Conservation (phyloP, 1,139 yeast genomes). For the Lodderomyces oxycetoniae region DNA sequence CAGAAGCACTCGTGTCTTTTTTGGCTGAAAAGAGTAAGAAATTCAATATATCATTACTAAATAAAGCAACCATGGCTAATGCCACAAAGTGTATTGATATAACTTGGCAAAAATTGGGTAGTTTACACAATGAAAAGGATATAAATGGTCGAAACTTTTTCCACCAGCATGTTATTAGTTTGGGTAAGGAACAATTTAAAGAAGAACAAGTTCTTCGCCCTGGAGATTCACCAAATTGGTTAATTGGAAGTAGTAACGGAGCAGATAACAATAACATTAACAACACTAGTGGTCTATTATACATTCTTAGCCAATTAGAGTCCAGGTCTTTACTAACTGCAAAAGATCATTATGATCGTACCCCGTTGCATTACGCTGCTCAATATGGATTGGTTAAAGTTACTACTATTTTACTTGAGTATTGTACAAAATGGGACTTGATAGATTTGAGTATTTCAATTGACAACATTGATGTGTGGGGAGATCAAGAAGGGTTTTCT, state of each 20-base stretch:
- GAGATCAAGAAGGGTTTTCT: constrained; percentile 75
- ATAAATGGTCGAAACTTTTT: constrained; percentile 79
- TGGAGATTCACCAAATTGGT: constrained; percentile 32
- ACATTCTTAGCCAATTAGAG: constrained; percentile 25
- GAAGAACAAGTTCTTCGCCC: constrained; percentile 28
- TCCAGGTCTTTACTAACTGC: constrained; percentile 47
- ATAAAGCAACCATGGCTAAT: constrained; percentile 53
- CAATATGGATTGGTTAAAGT: constrained; percentile 77
- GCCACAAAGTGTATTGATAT: constrained; percentile 55
- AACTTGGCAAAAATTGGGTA: constrained; percentile 32
- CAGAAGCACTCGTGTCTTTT: constrained; percentile 35
- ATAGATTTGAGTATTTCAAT: constrained; percentile 44
- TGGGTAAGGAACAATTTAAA: constrained; percentile 52
- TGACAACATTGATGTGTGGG: constrained; percentile 64
- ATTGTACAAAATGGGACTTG: constrained; percentile 28
- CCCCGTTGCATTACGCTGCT: constrained; percentile 88
- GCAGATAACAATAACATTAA: constrained; percentile 52
- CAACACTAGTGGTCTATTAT: constrained; percentile 21
- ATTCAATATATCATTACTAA: constrained; percentile 51
- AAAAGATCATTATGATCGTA: constrained; percentile 70
- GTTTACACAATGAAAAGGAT: constrained; percentile 56
- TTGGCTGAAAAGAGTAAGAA: constrained; percentile 35
- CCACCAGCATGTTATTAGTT: constrained; percentile 73
- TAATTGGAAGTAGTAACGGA: constrained; percentile 37
- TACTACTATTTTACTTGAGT: constrained; percentile 52